Conservation (phyloP, 1,139 yeast species). For the Debaryomyces fabryi region DNA sequence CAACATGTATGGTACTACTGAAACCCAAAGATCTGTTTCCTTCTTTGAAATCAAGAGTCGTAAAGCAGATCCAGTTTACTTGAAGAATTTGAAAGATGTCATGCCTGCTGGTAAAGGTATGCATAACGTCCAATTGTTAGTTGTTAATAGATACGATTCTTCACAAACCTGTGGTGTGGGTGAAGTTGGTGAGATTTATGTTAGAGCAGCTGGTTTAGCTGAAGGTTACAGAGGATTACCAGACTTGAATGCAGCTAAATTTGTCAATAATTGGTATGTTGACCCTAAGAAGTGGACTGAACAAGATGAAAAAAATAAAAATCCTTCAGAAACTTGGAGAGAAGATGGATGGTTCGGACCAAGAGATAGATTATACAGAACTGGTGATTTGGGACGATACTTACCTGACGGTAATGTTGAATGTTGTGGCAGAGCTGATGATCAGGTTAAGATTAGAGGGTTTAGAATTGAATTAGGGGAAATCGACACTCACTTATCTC, state of each 20-base stretch:
- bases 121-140: conserved; percentile 90
- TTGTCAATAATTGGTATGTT: conserved; percentile 88
- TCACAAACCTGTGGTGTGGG: conserved; percentile 96
- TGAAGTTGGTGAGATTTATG: conserved; percentile 97
- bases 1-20: conserved; percentile 99
- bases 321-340: conserved; percentile 67
- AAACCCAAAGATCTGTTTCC: conserved; percentile 97
- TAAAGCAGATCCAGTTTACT: conserved; percentile 66
- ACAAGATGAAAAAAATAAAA: conserved; percentile 46
- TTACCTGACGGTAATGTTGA: conserved; percentile 97
- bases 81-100: conserved; percentile 85
- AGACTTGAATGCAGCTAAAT: conserved; percentile 83
- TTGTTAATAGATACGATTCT: conserved; percentile 87
- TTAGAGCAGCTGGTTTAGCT: conserved; percentile 96
- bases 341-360: conserved; percentile 86
- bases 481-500: conserved; percentile 94
- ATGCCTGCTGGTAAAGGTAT: conserved; percentile 99
- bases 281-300: conserved; percentile 61
- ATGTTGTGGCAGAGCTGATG: conserved; percentile 98
- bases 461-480: conserved; percentile 98
- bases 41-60: conserved; percentile 86
- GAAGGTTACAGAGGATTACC: conserved; percentile 95
- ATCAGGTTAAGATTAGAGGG: conserved; percentile 97
- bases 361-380: conserved; percentile 91
- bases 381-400: conserved; percentile 97